These are phyloP conservation scores for Saccharum officinarum DNA, from an alignment of 176 grass and related monocot genomes.

Conservation along the genomic window DNA sequence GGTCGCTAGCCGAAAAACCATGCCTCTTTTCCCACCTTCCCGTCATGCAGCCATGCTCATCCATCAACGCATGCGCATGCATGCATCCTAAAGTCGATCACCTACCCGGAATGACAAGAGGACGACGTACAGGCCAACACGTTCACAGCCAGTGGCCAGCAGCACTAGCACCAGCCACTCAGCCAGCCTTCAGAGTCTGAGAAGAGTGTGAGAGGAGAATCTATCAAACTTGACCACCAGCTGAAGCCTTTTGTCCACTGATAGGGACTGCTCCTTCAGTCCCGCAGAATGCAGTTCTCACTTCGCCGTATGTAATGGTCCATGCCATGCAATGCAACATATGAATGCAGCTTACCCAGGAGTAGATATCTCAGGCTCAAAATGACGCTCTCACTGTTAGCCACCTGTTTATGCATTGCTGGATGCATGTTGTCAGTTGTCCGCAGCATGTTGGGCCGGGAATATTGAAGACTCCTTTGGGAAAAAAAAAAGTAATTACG, in stretches of 20 bases:
- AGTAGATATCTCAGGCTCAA: neutral
- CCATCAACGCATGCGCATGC: neutral
- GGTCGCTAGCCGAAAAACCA: neutral
- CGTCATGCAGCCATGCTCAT: neutral
- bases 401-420: neutral
- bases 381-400: neutral
- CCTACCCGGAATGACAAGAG: conserved; percentile 28
- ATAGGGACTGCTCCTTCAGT: conserved; percentile 22
- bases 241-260: conserved; percentile 25
- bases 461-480: neutral
- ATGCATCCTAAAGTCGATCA: conserved; percentile 25
- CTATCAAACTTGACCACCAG: conserved; percentile 26
- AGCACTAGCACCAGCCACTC: neutral
- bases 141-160: neutral
- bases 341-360: neutral
- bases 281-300: too few species aligned
- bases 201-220: conserved; percentile 5
- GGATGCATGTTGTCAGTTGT: too few species aligned
- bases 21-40: neutral
- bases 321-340: too few species aligned
- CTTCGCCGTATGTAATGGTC: too few species aligned
- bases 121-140: neutral
- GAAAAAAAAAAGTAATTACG: neutral
- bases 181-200: neutral
- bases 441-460: neutral